phyloP scores from a whole-genome alignment of 1,139 yeast genomes.

The Kodamaea suecica region DNA sequence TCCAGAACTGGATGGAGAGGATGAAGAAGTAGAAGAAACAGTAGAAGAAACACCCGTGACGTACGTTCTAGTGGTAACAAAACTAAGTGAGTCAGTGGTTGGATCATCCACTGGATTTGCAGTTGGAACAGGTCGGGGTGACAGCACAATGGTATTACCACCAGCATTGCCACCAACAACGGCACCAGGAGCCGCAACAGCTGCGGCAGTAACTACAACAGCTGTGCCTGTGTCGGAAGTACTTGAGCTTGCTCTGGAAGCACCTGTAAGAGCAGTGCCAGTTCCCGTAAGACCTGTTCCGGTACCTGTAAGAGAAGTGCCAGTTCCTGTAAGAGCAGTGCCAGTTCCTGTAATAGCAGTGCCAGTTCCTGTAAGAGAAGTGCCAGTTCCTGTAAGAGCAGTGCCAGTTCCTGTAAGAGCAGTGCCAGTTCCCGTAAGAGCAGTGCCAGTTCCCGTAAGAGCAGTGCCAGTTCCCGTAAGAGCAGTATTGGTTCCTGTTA shows the following conservation, averaged over 20 bases:
- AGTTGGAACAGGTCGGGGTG: conserved; percentile 12
- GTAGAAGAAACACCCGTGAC: conserved; percentile 1
- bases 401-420: conserved; percentile 10
- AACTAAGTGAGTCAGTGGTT: conserved; percentile 15
- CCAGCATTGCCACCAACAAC: conserved; percentile 7
- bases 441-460: conserved; percentile 11
- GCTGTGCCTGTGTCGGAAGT: conserved; percentile 10
- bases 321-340: conserved; percentile 19
- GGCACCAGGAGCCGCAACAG: conserved; percentile 12
- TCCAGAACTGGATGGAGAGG: too few relatives aligned
- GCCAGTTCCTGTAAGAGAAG: conserved; percentile 8
- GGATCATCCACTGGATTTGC: conserved; percentile 15
- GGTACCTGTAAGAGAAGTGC: conserved; percentile 13
- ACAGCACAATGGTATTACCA: conserved; percentile 2
- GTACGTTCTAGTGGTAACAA: conserved; percentile 12
- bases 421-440: conserved; percentile 14
- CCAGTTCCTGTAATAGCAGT: conserved; percentile 14
- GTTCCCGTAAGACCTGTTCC: conserved; percentile 13
- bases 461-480: conserved; percentile 16
- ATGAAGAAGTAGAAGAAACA: conserved; percentile 3
- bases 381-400: conserved; percentile 7
- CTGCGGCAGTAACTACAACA: conserved; percentile 9
- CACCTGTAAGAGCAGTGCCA: conserved; percentile 11
- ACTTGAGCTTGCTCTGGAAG: conserved; percentile 7
- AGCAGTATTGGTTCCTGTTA: conserved; percentile 41